These are phyloP conservation scores for Rosa hybrid DNA, from an alignment of 331 rosid species.

Conservation along the genomic window DNA sequence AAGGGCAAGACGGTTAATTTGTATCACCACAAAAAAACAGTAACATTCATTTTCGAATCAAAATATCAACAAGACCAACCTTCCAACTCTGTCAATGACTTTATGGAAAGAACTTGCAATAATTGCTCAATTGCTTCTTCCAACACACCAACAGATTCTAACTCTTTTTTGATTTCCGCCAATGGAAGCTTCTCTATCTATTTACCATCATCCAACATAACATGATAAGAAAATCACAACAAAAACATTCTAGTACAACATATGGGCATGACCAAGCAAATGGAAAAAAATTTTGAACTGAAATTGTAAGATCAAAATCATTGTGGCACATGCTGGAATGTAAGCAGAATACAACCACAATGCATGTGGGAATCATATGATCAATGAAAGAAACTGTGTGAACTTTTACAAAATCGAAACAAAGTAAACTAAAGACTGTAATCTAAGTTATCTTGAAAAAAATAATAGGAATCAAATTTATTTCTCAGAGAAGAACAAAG, in stretches of 20 bases:
- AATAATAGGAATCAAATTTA: background rate
- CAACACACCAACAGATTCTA: constrained; percentile 65
- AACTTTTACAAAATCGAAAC: background rate
- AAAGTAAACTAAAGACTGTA: background rate
- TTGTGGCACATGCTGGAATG: background rate
- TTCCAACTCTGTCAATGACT: constrained; percentile 86
- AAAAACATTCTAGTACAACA: background rate
- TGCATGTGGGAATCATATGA: constrained; percentile 5
- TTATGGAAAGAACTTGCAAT: constrained; percentile 85
- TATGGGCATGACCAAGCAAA: background rate
- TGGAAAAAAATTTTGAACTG: background rate
- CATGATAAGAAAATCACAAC: background rate
- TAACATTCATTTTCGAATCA: background rate
- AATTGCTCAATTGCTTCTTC: constrained; percentile 75
- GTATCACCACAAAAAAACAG: background rate
- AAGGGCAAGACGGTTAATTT: background rate
- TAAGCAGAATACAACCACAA: background rate
- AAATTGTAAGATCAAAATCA: background rate
- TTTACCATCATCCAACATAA: constrained; percentile 1
- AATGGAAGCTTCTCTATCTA: constrained; percentile 88
- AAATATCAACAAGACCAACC: constrained; percentile 41
- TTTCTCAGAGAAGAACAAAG: background rate
- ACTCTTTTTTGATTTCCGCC: constrained; percentile 72
- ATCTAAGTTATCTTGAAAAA: background rate
- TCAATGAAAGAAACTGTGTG: background rate